Conservation (phyloP, 192 early-diverging fungal species). For the Coemansia sp. region DNA sequence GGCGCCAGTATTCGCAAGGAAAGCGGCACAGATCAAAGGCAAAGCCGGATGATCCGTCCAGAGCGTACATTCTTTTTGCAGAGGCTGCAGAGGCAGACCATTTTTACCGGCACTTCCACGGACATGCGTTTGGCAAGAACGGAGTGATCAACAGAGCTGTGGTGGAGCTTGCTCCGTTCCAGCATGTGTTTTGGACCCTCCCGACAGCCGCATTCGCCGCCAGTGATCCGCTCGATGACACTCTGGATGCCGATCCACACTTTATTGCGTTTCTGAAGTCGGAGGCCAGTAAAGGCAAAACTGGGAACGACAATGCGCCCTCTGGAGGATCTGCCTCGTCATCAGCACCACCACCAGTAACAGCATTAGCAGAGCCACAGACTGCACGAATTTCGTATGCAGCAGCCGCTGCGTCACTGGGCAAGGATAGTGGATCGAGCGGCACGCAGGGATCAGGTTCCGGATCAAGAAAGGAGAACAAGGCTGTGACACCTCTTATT, state of each 20-base stretch:
- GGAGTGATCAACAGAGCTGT: constrained; percentile 16
- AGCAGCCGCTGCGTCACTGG: constrained; percentile 18
- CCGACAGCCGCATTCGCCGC: not conserved
- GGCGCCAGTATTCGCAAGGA: constrained; percentile 38
- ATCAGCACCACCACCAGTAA: not conserved
- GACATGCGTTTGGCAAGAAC: constrained; percentile 43
- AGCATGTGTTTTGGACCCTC: constrained; percentile 16
- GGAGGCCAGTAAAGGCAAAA: not conserved
- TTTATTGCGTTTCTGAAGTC: constrained; percentile 37
- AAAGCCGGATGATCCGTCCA: constrained; percentile 32
- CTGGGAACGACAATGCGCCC: not conserved
- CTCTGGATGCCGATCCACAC: constrained; percentile 32
- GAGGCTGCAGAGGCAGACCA: constrained; percentile 29
- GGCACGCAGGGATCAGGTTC: not conserved
- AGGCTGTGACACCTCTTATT: constrained; percentile 34
- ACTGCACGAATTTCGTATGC: constrained; percentile 28
- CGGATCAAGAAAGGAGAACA: not conserved
- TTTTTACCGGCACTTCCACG: constrained; percentile 41
- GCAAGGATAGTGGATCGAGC: constrained; percentile 1
- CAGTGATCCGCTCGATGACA: constrained; percentile 24
- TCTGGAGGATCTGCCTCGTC: not conserved
- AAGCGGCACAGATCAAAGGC: constrained; percentile 37
- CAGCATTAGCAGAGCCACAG: constrained; percentile 3
- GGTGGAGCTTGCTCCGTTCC: constrained; percentile 41
- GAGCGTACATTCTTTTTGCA: constrained; percentile 48